These are phyloP conservation scores for Isabelozyma rhagii DNA, from an alignment of 805 yeast genomes.

Conservation along the genomic window DNA sequence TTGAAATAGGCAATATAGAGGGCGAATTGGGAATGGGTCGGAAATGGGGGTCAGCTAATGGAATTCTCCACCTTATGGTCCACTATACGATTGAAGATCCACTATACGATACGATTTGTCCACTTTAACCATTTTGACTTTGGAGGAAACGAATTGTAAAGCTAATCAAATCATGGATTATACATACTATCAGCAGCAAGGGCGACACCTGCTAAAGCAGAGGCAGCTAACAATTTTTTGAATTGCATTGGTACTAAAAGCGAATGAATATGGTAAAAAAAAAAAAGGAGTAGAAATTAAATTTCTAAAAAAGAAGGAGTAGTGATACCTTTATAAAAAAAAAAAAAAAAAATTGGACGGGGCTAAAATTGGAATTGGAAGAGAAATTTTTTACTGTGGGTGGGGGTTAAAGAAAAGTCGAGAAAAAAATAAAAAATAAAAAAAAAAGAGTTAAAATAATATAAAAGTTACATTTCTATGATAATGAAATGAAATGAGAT, in stretches of 20 bases:
- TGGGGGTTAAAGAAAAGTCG: background rate
- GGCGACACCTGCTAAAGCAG: slow-evolving; percentile 49
- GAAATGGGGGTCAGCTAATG: too few relatives aligned
- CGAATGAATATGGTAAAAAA: background rate
- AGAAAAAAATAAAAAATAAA: background rate
- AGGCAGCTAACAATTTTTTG: slow-evolving; percentile 47
- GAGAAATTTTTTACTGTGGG: background rate
- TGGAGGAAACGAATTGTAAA: too few relatives aligned
- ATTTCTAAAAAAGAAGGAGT: background rate
- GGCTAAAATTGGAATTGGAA: background rate
- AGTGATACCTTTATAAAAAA: background rate
- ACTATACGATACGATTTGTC: too few relatives aligned
- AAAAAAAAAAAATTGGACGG: background rate
- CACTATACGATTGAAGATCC: too few relatives aligned
- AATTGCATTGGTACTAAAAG: slow-evolving; percentile 47
- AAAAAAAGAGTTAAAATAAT: background rate
- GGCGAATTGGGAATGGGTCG: too few relatives aligned
- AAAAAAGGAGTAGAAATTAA: background rate
- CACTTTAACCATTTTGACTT: too few relatives aligned
- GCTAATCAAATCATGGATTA: background rate
- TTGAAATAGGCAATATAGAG: too few relatives aligned
- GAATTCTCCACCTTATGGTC: too few relatives aligned
- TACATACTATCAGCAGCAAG: slow-evolving; percentile 29
- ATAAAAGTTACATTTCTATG: background rate
- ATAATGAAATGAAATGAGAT: too few relatives aligned